phyloP scores from a whole-genome alignment of 306 rosid genomes.

The Pueraria montana region DNA sequence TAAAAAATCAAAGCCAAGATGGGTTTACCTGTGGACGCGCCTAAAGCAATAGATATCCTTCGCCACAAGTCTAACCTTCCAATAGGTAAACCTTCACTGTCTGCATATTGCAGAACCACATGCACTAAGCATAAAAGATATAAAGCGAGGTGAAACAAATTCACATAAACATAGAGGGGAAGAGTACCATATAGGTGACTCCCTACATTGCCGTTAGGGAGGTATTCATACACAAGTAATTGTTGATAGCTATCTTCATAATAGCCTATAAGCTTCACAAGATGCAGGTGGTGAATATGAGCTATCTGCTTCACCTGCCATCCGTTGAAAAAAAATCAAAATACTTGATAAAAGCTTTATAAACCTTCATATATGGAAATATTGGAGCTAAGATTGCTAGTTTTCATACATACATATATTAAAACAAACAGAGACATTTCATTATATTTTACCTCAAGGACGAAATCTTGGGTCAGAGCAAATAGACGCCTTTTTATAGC shows the following conservation, averaged over 20 bases:
- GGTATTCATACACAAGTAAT: conserved; percentile 71
- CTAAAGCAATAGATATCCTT: conserved; percentile 71
- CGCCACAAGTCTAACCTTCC: conserved; percentile 69
- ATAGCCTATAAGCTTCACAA: conserved; percentile 73
- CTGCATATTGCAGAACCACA: conserved; percentile 63
- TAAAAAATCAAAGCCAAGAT: not conserved
- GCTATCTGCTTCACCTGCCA: conserved; percentile 69
- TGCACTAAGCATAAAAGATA: conserved; percentile 24
- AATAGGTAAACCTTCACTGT: conserved; percentile 67
- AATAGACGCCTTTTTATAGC: conserved; percentile 69
- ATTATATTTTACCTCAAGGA: conserved; percentile 55
- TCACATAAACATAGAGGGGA: conserved; percentile 40
- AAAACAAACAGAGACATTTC: conserved; percentile 12
- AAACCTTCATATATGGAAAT: not conserved
- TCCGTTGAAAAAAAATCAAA: conserved; percentile 20
- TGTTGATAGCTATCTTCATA: conserved; percentile 70
- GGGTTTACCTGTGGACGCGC: conserved; percentile 74
- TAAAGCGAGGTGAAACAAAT: conserved; percentile 24
- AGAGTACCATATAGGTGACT: conserved; percentile 73
- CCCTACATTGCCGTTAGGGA: conserved; percentile 74
- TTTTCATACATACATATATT: not conserved
- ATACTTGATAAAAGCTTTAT: not conserved
- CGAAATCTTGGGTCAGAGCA: conserved; percentile 58
- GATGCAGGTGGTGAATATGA: conserved; percentile 62
- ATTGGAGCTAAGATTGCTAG: conserved; percentile 4